These are phyloP conservation scores for Fusarium sarcochroum DNA, from an alignment of 2,329 filamentous ascomycete species.

Conservation along the genomic window DNA sequence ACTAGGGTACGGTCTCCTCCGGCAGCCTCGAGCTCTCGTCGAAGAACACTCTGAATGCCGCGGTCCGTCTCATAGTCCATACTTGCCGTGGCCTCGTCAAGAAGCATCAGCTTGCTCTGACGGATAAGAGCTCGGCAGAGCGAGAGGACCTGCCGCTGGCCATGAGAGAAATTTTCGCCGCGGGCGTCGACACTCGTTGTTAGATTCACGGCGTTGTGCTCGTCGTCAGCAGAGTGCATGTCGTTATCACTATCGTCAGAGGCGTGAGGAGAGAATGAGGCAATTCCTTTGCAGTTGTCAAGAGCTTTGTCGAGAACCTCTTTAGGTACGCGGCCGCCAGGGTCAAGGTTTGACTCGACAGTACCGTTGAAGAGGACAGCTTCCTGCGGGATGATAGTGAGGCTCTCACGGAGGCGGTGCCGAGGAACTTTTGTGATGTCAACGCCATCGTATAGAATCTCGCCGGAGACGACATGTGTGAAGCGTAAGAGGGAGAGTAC, in stretches of 20 bases:
- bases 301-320: conserved; percentile 70
- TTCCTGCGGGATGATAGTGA: conserved; percentile 72
- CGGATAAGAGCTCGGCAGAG: conserved; percentile 69
- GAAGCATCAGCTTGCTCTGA: conserved; percentile 67
- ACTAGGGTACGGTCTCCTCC: conserved; percentile 66
- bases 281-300: conserved; percentile 72
- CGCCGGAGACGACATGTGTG: conserved; percentile 65
- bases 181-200: conserved; percentile 65
- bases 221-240: conserved; percentile 28
- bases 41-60: conserved; percentile 67
- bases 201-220: conserved; percentile 52
- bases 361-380: conserved; percentile 69
- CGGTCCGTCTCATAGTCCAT: conserved; percentile 72
- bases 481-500: conserved; percentile 69
- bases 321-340: conserved; percentile 69
- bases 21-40: conserved; percentile 62
- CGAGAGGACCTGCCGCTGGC: conserved; percentile 71
- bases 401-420: conserved; percentile 64
- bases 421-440: conserved; percentile 68
- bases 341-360: conserved; percentile 72
- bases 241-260: conserved; percentile 52
- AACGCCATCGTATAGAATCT: conserved; percentile 68
- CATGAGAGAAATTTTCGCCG: conserved; percentile 70
- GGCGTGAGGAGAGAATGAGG: conserved; percentile 62
- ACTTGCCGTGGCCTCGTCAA: conserved; percentile 72